Evolutionary conservation across 176 grass and related monocot species (phyloP).

Genomic region (Oryza meyeriana): DNA sequence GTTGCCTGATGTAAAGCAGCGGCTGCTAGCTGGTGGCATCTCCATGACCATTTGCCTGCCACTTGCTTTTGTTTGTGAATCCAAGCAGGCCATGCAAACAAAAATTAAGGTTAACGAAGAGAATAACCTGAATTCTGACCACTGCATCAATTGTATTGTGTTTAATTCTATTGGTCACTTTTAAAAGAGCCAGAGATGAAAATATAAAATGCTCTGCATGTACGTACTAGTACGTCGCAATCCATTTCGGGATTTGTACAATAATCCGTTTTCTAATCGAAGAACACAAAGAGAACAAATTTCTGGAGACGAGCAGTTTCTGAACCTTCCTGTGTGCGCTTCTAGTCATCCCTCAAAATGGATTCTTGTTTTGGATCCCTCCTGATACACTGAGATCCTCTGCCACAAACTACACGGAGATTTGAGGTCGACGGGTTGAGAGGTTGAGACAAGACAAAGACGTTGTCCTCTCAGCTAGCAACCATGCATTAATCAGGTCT

Average conservation of each 20-base stretch:
- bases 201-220: background rate
- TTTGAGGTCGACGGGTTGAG: no score
- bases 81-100: no score
- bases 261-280: background rate
- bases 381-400: background rate
- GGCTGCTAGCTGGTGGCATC: background rate
- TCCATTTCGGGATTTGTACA: no score
- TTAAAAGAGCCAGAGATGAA: no score
- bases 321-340: no score
- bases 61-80: background rate
- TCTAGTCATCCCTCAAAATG: no score
- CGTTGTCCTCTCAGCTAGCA: background rate
- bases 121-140: background rate
- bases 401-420: background rate
- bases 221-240: no score
- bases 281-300: no score
- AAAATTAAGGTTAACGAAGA: background rate
- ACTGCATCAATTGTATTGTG: no score
- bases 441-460: no score
- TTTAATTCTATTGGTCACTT: background rate
- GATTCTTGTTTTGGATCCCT: background rate
- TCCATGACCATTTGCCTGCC: constrained; percentile 5
- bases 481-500: no score
- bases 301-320: no score
- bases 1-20: background rate